Evolutionary conservation across 164 flowering plant species (phyloP).

Genomic region (Aristolochia californica): DNA sequence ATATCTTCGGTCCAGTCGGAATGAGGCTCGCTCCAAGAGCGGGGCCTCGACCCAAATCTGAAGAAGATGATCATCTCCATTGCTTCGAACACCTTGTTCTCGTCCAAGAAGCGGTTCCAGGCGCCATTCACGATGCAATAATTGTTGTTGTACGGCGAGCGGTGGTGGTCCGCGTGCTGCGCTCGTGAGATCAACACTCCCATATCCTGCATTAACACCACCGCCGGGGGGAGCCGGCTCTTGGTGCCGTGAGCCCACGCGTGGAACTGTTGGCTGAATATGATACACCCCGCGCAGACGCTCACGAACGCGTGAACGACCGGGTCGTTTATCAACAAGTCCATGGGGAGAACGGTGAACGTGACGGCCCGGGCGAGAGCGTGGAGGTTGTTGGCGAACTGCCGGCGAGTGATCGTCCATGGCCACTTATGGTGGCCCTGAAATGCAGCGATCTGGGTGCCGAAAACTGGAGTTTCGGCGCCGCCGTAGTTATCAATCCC

Average conservation of each 20-base stretch:
- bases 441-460: slow-evolving; percentile 70
- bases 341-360: slow-evolving; percentile 45
- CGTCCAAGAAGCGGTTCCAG: slow-evolving; percentile 70
- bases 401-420: slow-evolving; percentile 68
- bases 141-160: slow-evolving; percentile 62
- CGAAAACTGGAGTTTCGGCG: slow-evolving; percentile 56
- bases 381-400: slow-evolving; percentile 70
- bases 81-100: slow-evolving; percentile 40
- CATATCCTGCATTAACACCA: slow-evolving; percentile 60
- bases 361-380: slow-evolving; percentile 51
- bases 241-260: slow-evolving; percentile 87
- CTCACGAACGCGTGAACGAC: slow-evolving; percentile 37
- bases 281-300: slow-evolving; percentile 53
- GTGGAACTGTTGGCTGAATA: slow-evolving; percentile 94
- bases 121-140: slow-evolving; percentile 87
- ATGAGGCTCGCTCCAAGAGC: slow-evolving; percentile 76
- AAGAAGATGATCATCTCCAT: slow-evolving; percentile 71
- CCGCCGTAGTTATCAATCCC: slow-evolving; percentile 82
- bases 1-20: slow-evolving; percentile 51
- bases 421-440: slow-evolving; percentile 82
- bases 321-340: slow-evolving; percentile 28
- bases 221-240: slow-evolving; percentile 50
- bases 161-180: slow-evolving; percentile 69
- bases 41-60: slow-evolving; percentile 52
- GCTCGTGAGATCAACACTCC: slow-evolving; percentile 61